Conservation (phyloP, 2,329 filamentous ascomycete species). For the Verticillium nonalfalfae region DNA sequence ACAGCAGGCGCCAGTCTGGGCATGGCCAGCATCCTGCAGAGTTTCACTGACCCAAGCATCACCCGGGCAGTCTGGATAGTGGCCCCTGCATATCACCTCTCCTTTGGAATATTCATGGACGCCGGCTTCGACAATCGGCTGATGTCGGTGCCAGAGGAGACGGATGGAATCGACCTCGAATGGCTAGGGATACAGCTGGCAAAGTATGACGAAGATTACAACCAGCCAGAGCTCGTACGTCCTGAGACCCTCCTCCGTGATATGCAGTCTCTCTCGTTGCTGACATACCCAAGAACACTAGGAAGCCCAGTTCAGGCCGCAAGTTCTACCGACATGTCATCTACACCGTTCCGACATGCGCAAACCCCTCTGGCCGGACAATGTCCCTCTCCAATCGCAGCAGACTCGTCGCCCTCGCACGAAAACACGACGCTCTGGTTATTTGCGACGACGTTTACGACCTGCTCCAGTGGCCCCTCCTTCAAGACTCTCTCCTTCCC, state of each 20-base stretch:
- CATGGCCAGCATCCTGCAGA: conserved; percentile 68
- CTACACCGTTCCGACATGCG: conserved; percentile 82
- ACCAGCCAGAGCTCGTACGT: conserved; percentile 11
- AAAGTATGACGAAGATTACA: conserved; percentile 12
- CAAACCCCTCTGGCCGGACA: conserved; percentile 80
- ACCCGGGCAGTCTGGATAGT: conserved; percentile 76
- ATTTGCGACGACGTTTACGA: conserved; percentile 93
- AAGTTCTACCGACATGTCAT: conserved; percentile 86
- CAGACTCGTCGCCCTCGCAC: conserved; percentile 65
- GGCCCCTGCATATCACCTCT: conserved; percentile 78
- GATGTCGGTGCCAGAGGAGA: conserved; percentile 68
- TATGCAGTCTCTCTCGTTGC: not conserved
- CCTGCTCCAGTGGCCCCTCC: conserved; percentile 70
- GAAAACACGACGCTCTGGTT: conserved; percentile 72
- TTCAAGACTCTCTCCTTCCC: not conserved
- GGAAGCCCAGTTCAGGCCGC: conserved; percentile 22
- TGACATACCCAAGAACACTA: conserved; percentile 6
- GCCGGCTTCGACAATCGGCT: conserved; percentile 63
- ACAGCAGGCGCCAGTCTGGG: conserved; percentile 83
- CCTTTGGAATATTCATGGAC: conserved; percentile 77
- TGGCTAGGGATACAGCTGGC: conserved; percentile 45
- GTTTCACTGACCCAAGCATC: conserved; percentile 71
- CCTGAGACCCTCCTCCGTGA: not conserved
- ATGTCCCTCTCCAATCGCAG: conserved; percentile 68
- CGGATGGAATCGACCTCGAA: conserved; percentile 66